Evolutionary conservation across 2,329 filamentous ascomycete genomes (phyloP).

Genomic region (Colletotrichum sp.): DNA sequence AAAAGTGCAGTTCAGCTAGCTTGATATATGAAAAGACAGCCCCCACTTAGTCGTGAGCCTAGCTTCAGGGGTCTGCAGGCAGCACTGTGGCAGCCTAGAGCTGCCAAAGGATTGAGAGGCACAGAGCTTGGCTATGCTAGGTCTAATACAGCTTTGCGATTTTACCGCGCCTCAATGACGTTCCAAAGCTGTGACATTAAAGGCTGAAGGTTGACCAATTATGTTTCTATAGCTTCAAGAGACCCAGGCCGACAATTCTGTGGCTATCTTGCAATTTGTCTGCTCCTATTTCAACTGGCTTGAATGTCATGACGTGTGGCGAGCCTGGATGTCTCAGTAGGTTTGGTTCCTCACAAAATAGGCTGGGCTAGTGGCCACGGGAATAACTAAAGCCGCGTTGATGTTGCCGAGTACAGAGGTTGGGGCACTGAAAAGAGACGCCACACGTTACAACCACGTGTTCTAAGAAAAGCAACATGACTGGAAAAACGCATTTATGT

Average conservation of each 20-base stretch:
- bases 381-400: background rate
- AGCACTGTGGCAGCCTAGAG: background rate
- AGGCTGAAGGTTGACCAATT: background rate
- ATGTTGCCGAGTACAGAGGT: background rate
- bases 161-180: background rate
- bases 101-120: background rate
- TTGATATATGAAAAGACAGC: background rate
- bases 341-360: too few relatives aligned
- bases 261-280: background rate
- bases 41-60: background rate
- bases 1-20: background rate
- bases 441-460: background rate
- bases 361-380: background rate
- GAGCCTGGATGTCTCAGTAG: background rate
- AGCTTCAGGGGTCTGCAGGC: background rate
- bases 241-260: background rate
- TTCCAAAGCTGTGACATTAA: rapidly evolving
- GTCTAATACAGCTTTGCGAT: background rate
- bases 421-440: background rate
- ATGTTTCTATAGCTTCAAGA: background rate
- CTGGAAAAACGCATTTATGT: background rate
- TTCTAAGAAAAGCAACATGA: rapidly evolving
- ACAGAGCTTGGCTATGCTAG: background rate
- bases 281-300: background rate
- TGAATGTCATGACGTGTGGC: background rate